Percentiles rank a stretch among this genome's conserved stretches.
phyloP scores from a whole-genome alignment of 139 green algal genomes.

The Chlamydomonas sphaeroides region DNA sequence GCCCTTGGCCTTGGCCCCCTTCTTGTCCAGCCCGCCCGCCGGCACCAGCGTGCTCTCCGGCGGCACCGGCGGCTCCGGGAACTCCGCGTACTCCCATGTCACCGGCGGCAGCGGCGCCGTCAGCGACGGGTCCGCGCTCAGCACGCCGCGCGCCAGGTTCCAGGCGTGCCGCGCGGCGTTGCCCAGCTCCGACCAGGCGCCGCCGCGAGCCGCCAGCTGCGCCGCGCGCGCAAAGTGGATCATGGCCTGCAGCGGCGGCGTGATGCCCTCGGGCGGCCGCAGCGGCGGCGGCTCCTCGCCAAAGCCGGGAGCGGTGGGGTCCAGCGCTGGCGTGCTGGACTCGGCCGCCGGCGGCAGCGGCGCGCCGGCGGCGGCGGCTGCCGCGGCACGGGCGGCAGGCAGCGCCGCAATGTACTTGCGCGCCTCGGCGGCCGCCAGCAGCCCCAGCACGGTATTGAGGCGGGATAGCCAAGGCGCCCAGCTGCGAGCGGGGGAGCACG shows the following conservation, averaged over 20 bases:
- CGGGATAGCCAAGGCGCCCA: conserved; percentile 61
- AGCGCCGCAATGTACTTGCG: not conserved
- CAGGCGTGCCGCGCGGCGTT: conserved; percentile 53
- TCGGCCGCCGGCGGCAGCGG: too few relatives aligned
- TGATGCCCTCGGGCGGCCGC: not conserved
- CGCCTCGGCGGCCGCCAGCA: conserved; percentile 27
- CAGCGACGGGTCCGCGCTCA: conserved; percentile 40
- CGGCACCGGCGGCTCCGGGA: conserved; percentile 15
- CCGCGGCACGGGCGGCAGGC: not conserved
- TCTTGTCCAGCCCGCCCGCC: not conserved
- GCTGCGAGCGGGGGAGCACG: not conserved
- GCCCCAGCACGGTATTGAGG: conserved; percentile 50
- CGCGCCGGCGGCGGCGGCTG: not conserved
- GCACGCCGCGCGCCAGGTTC: conserved; percentile 47
- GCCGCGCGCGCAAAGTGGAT: conserved; percentile 42
- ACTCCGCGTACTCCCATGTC: conserved; percentile 21
- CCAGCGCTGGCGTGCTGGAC: not conserved
- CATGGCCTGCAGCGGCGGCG: conserved; percentile 44
- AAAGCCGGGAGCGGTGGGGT: not conserved
- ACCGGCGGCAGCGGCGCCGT: conserved; percentile 26
- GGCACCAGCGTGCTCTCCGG: conserved; percentile 25
- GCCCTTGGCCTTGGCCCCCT: conserved; percentile 29
- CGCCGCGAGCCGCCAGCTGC: conserved; percentile 45
- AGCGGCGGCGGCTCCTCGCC: not conserved
- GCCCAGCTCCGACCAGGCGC: conserved; percentile 55